Evolutionary conservation across 108 stramenopile genomes (phyloP), one percentile per base, ranked within the genome.

Genomic region (Skeletonema potamos): DNA sequence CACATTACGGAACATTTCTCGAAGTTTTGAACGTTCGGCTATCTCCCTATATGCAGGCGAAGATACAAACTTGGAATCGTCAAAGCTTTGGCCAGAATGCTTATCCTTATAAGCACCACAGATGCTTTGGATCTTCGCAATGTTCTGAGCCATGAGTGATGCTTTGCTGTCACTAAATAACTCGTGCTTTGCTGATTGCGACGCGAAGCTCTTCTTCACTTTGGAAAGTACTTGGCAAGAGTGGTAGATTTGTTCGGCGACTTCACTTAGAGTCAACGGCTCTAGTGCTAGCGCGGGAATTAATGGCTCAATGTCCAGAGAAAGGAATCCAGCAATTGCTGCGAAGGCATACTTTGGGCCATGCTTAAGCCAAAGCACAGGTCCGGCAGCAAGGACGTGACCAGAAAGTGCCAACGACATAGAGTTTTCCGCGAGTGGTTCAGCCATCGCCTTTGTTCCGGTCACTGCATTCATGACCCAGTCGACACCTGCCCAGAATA

Each of bases 281-380:
- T 87, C 80, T 27, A 94, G 62, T 10, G 85, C 83, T 5, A 94
- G 66, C 7, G 85, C 85, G 15, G 86, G 64, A 37, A 90, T 82
- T 7, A 94, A 36, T 10, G 68, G 69, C 48, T 86, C 78, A 27
- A 92, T 68, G 44, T 89, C 75, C 7, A 84, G 61, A 12, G 83
- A 78, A 46, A 94, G 66, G 54, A 91, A 84, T 22, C 81, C 90
- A 30, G 87, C 88, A 64, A 87, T 70, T 22, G 91, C 89, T 61
- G 87, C 85, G 74, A 90, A 94, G 0, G 90, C 79, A 70, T 94
- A 91, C 43, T 90, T 89, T 36, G 83, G 77, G 5, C 91, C 93
- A 66, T 89, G 87, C 60, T 79, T 84, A 11, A 94, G 78, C 93
- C 93, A 94, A 37, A 92, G 59, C n/a, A 79, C 70, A 6, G 85